Evolutionary conservation across 345 rosid genomes (phyloP).

Genomic region (Brassica cretica): DNA sequence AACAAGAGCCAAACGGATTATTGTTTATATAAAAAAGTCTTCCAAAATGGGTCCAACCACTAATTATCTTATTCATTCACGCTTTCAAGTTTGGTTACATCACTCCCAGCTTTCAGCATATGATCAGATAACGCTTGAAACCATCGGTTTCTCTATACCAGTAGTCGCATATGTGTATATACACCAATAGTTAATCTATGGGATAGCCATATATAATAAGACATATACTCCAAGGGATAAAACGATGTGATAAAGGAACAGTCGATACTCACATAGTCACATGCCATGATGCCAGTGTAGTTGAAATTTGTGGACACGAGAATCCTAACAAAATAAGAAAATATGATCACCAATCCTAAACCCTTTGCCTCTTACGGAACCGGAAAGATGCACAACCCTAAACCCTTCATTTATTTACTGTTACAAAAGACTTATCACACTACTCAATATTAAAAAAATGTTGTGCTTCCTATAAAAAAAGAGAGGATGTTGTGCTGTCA

Average conservation of each 20-base stretch:
- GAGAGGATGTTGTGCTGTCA: not conserved
- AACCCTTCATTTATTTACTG: not conserved
- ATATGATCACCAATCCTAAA: not conserved
- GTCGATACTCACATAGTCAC: slow-evolving; percentile 15
- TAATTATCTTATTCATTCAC: too few relatives aligned
- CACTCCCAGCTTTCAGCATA: slow-evolving; percentile 13
- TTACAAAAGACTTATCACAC: not conserved
- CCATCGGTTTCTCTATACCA: slow-evolving; percentile 19
- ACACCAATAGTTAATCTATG: not conserved
- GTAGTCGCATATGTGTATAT: slow-evolving; percentile 8
- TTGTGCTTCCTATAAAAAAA: not conserved
- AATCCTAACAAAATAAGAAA: slow-evolving; percentile 8
- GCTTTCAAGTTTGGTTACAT: slow-evolving; percentile 16
- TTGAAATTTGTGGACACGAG: slow-evolving; percentile 28
- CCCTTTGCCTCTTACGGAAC: not conserved
- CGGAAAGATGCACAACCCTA: slow-evolving; percentile 10
- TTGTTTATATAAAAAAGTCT: not conserved
- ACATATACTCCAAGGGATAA: not conserved
- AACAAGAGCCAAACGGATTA: slow-evolving; percentile 8
- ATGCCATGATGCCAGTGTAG: not conserved
- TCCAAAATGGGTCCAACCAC: not conserved
- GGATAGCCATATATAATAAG: slow-evolving; percentile 6
- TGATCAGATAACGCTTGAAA: slow-evolving; percentile 16
- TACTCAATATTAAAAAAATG: not conserved
- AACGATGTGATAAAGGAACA: slow-evolving; percentile 13